These are phyloP conservation scores for Lactarius psammicola DNA, from an alignment of 768 basidiomycete genomes.

Conservation along the genomic window DNA sequence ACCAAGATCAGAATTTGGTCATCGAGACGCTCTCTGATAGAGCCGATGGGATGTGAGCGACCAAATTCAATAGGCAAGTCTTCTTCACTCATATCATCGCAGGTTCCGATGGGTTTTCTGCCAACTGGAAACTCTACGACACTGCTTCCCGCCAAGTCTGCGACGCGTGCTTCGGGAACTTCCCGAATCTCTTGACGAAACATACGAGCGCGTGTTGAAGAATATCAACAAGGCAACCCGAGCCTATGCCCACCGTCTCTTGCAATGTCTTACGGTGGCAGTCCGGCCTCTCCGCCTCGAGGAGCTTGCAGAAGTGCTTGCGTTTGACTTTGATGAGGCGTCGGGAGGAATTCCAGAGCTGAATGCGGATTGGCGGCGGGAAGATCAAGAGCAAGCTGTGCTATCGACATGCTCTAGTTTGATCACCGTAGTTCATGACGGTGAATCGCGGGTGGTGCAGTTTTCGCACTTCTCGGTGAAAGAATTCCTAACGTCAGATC, in stretches of 20 bases:
- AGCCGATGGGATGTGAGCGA: background rate
- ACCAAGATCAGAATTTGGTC: background rate
- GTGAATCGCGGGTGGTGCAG: background rate
- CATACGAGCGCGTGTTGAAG: background rate
- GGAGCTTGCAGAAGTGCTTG: background rate
- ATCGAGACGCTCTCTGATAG: background rate
- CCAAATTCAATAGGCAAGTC: background rate
- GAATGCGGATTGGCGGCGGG: background rate
- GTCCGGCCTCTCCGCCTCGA: background rate
- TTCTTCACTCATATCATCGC: background rate
- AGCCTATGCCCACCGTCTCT: background rate
- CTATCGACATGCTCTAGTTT: background rate
- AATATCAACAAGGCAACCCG: background rate
- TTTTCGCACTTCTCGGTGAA: conserved; percentile 1
- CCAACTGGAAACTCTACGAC: background rate
- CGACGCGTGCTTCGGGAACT: background rate
- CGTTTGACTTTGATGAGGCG: background rate
- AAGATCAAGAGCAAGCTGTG: background rate
- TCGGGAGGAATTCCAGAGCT: background rate
- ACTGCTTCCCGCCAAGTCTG: background rate
- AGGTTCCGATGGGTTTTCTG: background rate
- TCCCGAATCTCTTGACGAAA: background rate
- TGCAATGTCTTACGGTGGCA: background rate
- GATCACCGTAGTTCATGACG: background rate
- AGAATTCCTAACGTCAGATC: background rate